These are phyloP conservation scores for Penicillium lividum DNA, from an alignment of 495 filamentous ascomycete species.

Conservation along the genomic window DNA sequence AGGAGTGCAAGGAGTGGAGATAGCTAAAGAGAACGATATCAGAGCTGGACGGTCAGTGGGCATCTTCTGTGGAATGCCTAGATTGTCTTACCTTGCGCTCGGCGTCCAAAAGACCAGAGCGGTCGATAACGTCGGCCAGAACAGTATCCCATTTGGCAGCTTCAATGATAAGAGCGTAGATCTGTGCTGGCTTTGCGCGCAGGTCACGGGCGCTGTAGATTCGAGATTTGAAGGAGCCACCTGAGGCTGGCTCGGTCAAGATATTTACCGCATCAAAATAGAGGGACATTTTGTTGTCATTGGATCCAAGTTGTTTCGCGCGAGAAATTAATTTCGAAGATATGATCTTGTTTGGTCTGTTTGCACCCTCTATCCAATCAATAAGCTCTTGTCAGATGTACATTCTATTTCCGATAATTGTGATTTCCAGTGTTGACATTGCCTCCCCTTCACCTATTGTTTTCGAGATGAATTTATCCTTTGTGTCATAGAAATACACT, in stretches of 20 bases:
- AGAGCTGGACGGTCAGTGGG: constrained; percentile 43
- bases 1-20: constrained; percentile 78
- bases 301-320: neutral
- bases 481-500: neutral
- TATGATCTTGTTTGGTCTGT: constrained; percentile 12
- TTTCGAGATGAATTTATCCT: neutral
- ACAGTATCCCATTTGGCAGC: constrained; percentile 87
- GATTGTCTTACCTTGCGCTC: constrained; percentile 75
- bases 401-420: neutral
- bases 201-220: constrained; percentile 66
- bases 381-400: neutral
- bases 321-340: constrained; percentile 14
- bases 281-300: constrained; percentile 70
- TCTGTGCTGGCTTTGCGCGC: constrained; percentile 74
- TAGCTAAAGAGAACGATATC: constrained; percentile 56
- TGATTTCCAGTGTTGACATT: neutral
- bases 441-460: neutral
- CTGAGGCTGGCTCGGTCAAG: constrained; percentile 61
- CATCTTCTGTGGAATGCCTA: constrained; percentile 7
- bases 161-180: constrained; percentile 84
- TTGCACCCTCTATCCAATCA: neutral
- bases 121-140: constrained; percentile 82
- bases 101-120: constrained; percentile 62
- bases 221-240: constrained; percentile 79
- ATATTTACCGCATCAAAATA: constrained; percentile 87